Evolutionary conservation across 2,329 filamentous ascomycete species (phyloP).

Genomic region (Colletotrichum theobromicola): DNA sequence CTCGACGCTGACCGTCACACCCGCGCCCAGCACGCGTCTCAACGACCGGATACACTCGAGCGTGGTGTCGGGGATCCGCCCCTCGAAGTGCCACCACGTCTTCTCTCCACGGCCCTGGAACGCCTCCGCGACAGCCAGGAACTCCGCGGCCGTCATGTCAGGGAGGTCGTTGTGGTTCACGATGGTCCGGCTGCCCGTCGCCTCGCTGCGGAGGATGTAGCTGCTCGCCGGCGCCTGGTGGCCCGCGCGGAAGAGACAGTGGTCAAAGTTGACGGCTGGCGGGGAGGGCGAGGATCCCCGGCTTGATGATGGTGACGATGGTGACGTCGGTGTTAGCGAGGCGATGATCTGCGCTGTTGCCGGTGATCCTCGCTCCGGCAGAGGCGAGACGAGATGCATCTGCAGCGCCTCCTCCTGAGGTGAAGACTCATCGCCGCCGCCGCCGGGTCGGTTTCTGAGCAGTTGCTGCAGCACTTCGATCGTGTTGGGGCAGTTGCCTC

Average conservation of each 20-base stretch:
- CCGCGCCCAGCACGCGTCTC: slow-evolving; percentile 32
- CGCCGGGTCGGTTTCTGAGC: slow-evolving; percentile 30
- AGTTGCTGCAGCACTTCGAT: slow-evolving; percentile 75
- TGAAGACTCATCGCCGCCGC: neutral
- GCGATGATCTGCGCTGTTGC: slow-evolving; percentile 56
- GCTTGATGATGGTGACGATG: slow-evolving; percentile 37
- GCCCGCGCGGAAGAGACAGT: slow-evolving; percentile 64
- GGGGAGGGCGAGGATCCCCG: slow-evolving; percentile 7
- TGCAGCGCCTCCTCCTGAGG: slow-evolving; percentile 23
- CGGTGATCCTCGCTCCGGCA: slow-evolving; percentile 59
- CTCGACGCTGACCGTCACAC: slow-evolving; percentile 66
- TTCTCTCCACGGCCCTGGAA: slow-evolving; percentile 38
- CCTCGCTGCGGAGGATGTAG: slow-evolving; percentile 69
- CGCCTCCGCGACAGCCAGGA: slow-evolving; percentile 46
- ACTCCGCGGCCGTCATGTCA: slow-evolving; percentile 71
- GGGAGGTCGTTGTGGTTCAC: slow-evolving; percentile 72
- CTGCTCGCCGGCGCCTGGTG: slow-evolving; percentile 66
- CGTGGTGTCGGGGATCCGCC: slow-evolving; percentile 67
- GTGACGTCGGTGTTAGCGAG: slow-evolving; percentile 49
- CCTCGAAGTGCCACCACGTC: slow-evolving; percentile 73
- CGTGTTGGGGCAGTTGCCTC: slow-evolving; percentile 76
- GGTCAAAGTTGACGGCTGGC: slow-evolving; percentile 52
- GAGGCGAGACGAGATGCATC: slow-evolving; percentile 52
- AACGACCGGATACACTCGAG: slow-evolving; percentile 64
- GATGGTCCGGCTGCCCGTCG: slow-evolving; percentile 68